Percentiles rank a stretch among this genome's conserved stretches.
These are phyloP conservation scores for Phialocephala subalpina DNA, from an alignment of 2,329 filamentous ascomycete species.

Conservation along the genomic window DNA sequence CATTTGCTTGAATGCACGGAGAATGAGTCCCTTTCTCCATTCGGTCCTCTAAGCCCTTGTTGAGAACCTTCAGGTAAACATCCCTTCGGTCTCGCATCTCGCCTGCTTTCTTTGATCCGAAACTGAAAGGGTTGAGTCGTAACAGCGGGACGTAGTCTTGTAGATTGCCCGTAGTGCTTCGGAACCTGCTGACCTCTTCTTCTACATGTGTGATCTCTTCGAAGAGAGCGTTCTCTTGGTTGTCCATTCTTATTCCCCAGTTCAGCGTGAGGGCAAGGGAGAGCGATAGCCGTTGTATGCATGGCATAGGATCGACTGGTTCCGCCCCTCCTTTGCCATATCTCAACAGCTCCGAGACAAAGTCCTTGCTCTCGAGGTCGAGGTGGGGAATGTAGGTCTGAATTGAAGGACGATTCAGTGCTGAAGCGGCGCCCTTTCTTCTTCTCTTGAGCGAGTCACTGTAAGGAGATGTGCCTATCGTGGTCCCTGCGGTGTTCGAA, in stretches of 20 bases:
- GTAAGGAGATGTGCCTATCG: slow-evolving; percentile 73
- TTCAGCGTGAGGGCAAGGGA: slow-evolving; percentile 71
- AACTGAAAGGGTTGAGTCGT: slow-evolving; percentile 66
- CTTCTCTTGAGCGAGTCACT: slow-evolving; percentile 70
- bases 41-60: slow-evolving; percentile 64
- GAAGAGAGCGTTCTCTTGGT: slow-evolving; percentile 66
- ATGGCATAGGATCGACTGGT: slow-evolving; percentile 70
- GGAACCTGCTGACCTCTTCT: slow-evolving; percentile 65
- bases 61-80: slow-evolving; percentile 64
- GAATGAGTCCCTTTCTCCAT: slow-evolving; percentile 67
- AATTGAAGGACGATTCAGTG: slow-evolving; percentile 70
- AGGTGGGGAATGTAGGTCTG: slow-evolving; percentile 68
- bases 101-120: slow-evolving; percentile 63
- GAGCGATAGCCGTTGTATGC: slow-evolving; percentile 70
- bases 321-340: slow-evolving; percentile 62
- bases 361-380: slow-evolving; percentile 68
- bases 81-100: slow-evolving; percentile 68
- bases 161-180: slow-evolving; percentile 66
- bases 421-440: slow-evolving; percentile 70
- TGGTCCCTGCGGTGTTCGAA: slow-evolving; percentile 71
- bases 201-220: slow-evolving; percentile 70
- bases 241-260: slow-evolving; percentile 69
- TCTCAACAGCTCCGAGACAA: slow-evolving; percentile 65
- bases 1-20: slow-evolving; percentile 73
- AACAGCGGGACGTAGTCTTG: slow-evolving; percentile 69